Percentiles rank a stretch among this genome's conserved stretches.
phyloP scores from a whole-genome alignment of 371 early-diverging fungal species.

The Mucor plumbeus region DNA sequence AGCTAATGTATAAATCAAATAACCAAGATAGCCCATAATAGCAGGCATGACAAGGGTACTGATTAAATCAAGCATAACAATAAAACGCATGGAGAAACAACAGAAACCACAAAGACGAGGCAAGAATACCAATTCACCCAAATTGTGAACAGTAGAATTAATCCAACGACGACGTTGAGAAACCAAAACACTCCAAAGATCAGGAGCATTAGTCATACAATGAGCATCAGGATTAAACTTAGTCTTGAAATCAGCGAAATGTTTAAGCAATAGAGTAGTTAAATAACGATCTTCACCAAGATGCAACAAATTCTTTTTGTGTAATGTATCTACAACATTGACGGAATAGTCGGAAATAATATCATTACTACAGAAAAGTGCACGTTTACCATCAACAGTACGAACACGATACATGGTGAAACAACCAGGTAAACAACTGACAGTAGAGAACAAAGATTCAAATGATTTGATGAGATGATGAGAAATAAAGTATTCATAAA shows the following conservation, averaged over 20 bases:
- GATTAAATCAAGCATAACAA: conserved; percentile 93
- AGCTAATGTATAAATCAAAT: conserved; percentile 90
- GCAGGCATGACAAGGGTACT: conserved; percentile 95
- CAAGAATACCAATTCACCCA: conserved; percentile 87
- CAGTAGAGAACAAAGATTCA: conserved; percentile 97
- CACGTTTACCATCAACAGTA: conserved; percentile 75
- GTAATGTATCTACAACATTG: conserved; percentile 94
- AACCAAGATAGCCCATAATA: conserved; percentile 83
- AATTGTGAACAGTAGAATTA: conserved; percentile 95
- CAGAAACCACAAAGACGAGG: conserved; percentile 95
- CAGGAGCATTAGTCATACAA: conserved; percentile 96
- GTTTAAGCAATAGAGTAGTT: conserved; percentile 97
- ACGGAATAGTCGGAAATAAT: conserved; percentile 93
- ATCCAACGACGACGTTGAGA: conserved; percentile 98
- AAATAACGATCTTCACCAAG: conserved; percentile 88
- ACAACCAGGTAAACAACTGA: conserved; percentile 97
- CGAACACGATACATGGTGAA: conserved; percentile 93
- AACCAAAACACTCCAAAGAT: conserved; percentile 87
- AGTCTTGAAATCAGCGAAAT: conserved; percentile 93
- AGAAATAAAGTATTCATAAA: conserved; percentile 98
- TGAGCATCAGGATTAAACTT: conserved; percentile 94
- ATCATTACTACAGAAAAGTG: conserved; percentile 84
- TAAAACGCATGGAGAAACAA: conserved; percentile 99
- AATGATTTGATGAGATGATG: conserved; percentile 98
- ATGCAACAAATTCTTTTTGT: conserved; percentile 86